Conservation (phyloP, 2,329 filamentous ascomycete genomes). For the Neonectria neomacrospora region DNA sequence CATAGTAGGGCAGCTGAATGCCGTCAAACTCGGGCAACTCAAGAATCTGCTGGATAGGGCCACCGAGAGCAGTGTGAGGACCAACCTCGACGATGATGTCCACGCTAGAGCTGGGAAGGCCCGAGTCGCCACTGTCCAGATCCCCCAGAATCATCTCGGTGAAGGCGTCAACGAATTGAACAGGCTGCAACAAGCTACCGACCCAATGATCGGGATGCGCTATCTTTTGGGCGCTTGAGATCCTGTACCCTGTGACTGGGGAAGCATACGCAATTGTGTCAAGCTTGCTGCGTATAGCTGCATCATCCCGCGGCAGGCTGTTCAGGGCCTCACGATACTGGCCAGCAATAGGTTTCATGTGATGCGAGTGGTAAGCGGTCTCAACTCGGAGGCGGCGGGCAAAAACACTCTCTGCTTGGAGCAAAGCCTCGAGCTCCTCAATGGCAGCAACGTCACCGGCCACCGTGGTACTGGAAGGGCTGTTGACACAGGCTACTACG, state of each 20-base stretch:
- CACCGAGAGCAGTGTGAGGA: conserved; percentile 1
- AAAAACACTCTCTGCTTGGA: conserved; percentile 55
- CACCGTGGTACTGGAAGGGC: conserved; percentile 59
- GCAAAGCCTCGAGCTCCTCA: conserved; percentile 47
- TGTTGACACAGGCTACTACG: conserved; percentile 58
- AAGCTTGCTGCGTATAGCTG: background rate
- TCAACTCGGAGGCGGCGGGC: conserved; percentile 56
- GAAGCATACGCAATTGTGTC: background rate
- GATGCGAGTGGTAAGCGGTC: conserved; percentile 61
- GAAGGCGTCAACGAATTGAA: background rate
- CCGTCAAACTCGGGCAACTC: conserved; percentile 1
- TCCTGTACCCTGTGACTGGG: background rate
- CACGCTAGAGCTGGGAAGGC: background rate
- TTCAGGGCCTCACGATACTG: conserved; percentile 51
- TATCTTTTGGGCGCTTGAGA: background rate
- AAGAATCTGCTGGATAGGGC: conserved; percentile 8
- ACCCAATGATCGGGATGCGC: background rate
- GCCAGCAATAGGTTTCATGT: conserved; percentile 59
- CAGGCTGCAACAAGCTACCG: background rate
- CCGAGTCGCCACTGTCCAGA: background rate
- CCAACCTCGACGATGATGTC: conserved; percentile 14
- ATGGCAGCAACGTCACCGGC: conserved; percentile 57
- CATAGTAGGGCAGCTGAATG: background rate
- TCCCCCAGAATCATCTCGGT: background rate
- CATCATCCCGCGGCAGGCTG: too few species aligned